Conservation (phyloP, 306 rosid species). For the Cyamopsis tetragonoloba region DNA sequence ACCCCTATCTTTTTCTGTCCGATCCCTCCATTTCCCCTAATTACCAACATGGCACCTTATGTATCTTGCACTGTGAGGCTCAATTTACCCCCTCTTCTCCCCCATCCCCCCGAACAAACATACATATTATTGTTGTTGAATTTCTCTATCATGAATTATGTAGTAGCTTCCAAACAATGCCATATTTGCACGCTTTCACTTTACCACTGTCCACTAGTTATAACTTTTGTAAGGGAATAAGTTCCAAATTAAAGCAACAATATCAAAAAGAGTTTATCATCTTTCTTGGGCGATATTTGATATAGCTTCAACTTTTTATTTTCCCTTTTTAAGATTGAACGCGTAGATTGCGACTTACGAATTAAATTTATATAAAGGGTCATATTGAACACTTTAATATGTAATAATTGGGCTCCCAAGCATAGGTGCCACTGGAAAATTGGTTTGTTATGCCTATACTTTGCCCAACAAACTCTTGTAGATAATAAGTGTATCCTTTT, state of each 20-base stretch:
- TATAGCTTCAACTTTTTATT: not conserved
- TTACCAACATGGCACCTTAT: no score
- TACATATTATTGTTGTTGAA: no score
- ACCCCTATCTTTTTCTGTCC: no score
- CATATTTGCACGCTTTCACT: not conserved
- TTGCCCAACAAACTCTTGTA: conserved; percentile 25
- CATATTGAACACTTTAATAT: not conserved
- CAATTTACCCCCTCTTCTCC: no score
- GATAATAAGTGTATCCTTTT: conserved; percentile 25
- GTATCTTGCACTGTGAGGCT: no score
- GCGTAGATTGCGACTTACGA: conserved; percentile 3
- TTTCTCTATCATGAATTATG: not conserved
- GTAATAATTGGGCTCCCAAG: conserved; percentile 19
- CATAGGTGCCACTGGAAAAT: conserved; percentile 18
- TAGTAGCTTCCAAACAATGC: not conserved
- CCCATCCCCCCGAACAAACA: no score
- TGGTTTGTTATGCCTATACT: conserved; percentile 10
- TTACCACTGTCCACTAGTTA: not conserved
- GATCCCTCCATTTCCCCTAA: no score
- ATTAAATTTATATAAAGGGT: not conserved
- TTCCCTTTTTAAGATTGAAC: not conserved
- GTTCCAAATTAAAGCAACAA: conserved; percentile 22
- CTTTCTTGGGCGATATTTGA: not conserved
- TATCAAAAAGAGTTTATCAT: not conserved
- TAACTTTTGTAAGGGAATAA: conserved; percentile 29